A percentile compares a stretch with the other conserved stretches of the same genome.
Evolutionary conservation across 2,329 filamentous ascomycete genomes (phyloP).

Genomic region (Aspergillus sp.): DNA sequence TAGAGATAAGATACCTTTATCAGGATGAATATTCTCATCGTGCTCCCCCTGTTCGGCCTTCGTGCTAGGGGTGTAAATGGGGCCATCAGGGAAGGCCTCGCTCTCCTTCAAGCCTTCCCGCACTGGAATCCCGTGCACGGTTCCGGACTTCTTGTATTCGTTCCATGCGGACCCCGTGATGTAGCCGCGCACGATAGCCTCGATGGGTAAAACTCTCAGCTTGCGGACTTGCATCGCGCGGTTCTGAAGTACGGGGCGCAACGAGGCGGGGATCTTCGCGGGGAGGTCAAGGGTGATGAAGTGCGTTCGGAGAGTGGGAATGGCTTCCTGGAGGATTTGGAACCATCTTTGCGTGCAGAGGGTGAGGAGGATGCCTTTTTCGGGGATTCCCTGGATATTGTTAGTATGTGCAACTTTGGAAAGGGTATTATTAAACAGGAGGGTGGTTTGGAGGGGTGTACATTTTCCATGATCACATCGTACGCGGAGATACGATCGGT

Average conservation of each 20-base stretch:
- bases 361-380: constrained; percentile 67
- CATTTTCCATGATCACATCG: constrained; percentile 85
- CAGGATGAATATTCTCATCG: constrained; percentile 81
- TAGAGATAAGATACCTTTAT: constrained; percentile 49
- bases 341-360: constrained; percentile 70
- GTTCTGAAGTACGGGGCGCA: constrained; percentile 56
- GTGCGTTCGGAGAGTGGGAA: constrained; percentile 63
- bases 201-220: constrained; percentile 73
- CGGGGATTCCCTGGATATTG: constrained; percentile 58
- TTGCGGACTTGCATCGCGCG: constrained; percentile 77
- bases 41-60: constrained; percentile 79
- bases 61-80: constrained; percentile 79
- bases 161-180: constrained; percentile 82
- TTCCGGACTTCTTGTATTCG: constrained; percentile 72
- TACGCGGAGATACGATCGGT: constrained; percentile 93
- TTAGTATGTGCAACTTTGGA: constrained; percentile 23
- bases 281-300: constrained; percentile 62
- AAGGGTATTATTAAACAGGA: constrained; percentile 33
- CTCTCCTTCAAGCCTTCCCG: constrained; percentile 69
- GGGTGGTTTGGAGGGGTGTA: constrained; percentile 25
- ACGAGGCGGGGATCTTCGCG: constrained; percentile 43
- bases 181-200: constrained; percentile 86
- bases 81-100: constrained; percentile 62
- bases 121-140: constrained; percentile 74
- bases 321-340: constrained; percentile 54